phyloP scores from a whole-genome alignment of 208 protist species.

The Trypanosoma avium region DNA sequence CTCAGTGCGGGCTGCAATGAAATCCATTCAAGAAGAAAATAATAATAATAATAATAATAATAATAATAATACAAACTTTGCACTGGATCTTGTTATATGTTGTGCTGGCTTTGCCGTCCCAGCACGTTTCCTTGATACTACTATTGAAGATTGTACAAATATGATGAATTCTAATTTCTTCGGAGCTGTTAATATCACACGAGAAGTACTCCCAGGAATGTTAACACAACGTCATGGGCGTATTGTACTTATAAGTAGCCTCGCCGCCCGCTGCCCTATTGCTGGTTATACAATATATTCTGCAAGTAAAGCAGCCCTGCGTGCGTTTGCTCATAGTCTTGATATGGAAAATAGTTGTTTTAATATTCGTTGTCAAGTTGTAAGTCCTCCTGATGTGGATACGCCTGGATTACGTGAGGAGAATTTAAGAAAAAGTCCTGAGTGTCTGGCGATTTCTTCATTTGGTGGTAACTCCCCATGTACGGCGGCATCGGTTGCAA shows the following conservation, averaged over 20 bases:
- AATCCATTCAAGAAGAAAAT: slow-evolving; percentile 12
- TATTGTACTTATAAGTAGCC: slow-evolving; percentile 82
- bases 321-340: slow-evolving; percentile 83
- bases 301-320: slow-evolving; percentile 84
- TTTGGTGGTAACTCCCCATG: slow-evolving; percentile 71
- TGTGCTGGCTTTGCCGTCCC: slow-evolving; percentile 84
- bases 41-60: slow-evolving; percentile 21
- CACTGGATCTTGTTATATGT: slow-evolving; percentile 77
- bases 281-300: slow-evolving; percentile 86
- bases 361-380: slow-evolving; percentile 79
- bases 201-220: slow-evolving; percentile 79
- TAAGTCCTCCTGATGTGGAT: slow-evolving; percentile 82
- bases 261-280: slow-evolving; percentile 71
- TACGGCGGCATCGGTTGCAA: slow-evolving; percentile 49
- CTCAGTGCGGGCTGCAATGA: slow-evolving; percentile 39
- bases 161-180: slow-evolving; percentile 93
- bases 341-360: slow-evolving; percentile 85
- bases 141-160: slow-evolving; percentile 42
- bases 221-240: slow-evolving; percentile 44
- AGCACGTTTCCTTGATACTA: slow-evolving; percentile 74
- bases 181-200: slow-evolving; percentile 65
- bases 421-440: slow-evolving; percentile 81
- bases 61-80: slow-evolving; percentile 18
- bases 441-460: slow-evolving; percentile 75
- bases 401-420: slow-evolving; percentile 82